Evolutionary conservation across 768 basidiomycete species (phyloP).

Genomic region (Basidioascus undulatus): DNA sequence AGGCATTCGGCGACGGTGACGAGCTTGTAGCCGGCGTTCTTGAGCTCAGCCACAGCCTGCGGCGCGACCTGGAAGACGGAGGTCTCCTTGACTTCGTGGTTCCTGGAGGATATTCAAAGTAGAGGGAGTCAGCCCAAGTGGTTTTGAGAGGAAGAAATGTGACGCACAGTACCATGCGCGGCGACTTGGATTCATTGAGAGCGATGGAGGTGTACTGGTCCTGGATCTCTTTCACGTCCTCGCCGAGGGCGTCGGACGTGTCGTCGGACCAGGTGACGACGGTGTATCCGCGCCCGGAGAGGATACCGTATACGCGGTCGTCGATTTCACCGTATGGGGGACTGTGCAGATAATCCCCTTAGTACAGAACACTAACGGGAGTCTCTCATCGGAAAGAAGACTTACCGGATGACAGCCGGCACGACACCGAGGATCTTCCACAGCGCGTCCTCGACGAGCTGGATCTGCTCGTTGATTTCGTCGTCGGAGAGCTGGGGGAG

Average conservation of each 20-base stretch:
- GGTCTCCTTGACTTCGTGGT: slow-evolving; percentile 2
- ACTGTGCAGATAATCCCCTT: background rate
- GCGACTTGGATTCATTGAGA: no score
- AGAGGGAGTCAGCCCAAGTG: background rate
- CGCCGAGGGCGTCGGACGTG: slow-evolving; percentile 11
- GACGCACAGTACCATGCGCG: no score
- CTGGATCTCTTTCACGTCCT: no score
- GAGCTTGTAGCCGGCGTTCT: slow-evolving; percentile 9
- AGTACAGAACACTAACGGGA: background rate
- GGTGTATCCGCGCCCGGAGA: slow-evolving; percentile 9
- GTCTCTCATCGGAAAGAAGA: no score
- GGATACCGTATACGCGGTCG: slow-evolving; percentile 1
- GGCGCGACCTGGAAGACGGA: slow-evolving; percentile 8
- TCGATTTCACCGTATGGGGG: slow-evolving; percentile 9
- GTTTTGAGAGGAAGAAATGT: background rate
- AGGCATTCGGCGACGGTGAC: slow-evolving; percentile 10
- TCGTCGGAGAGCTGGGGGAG: slow-evolving; percentile 5
- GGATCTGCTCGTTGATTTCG: slow-evolving; percentile 9
- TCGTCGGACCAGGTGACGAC: slow-evolving; percentile 2
- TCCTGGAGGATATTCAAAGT: background rate
- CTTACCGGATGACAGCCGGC: slow-evolving; percentile 10
- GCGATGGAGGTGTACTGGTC: no score
- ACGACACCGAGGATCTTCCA: slow-evolving; percentile 13
- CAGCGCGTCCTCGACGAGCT: slow-evolving; percentile 9
- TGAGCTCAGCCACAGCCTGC: slow-evolving; percentile 3